These are phyloP conservation scores for Pseudomonodictys pantanalensis DNA, from an alignment of 495 filamentous ascomycete genomes.

Conservation along the genomic window DNA sequence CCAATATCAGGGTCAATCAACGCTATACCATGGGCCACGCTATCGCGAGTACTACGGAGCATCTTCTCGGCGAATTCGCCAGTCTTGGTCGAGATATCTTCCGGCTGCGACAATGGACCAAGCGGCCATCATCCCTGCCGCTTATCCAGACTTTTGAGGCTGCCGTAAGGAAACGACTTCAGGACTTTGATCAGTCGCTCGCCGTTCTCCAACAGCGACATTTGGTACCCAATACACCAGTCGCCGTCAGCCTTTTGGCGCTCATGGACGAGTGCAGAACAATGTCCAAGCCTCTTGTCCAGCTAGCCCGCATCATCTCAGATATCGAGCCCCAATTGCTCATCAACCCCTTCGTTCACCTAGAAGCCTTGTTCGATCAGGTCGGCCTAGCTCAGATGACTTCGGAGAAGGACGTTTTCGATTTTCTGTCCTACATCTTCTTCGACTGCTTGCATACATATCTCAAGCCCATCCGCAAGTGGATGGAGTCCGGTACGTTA, in stretches of 20 bases:
- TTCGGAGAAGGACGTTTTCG: constrained; percentile 59
- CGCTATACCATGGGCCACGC: constrained; percentile 22
- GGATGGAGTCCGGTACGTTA: constrained; percentile 82
- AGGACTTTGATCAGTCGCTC: constrained; percentile 46
- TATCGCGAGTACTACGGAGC: constrained; percentile 36
- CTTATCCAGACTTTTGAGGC: constrained; percentile 58
- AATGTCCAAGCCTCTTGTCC: constrained; percentile 49
- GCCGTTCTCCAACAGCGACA: constrained; percentile 48
- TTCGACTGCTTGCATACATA: constrained; percentile 82
- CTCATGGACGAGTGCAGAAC: constrained; percentile 60
- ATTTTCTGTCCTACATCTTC: constrained; percentile 64
- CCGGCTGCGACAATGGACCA: constrained; percentile 48
- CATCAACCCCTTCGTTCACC: constrained; percentile 35
- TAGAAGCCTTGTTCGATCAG: constrained; percentile 72
- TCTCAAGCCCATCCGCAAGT: constrained; percentile 69
- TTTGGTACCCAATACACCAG: constrained; percentile 37
- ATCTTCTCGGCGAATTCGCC: constrained; percentile 46
- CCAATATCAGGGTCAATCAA: constrained; percentile 24
- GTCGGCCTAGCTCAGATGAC: constrained; percentile 66
- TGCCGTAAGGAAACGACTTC: constrained; percentile 46
- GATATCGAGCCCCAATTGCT: constrained; percentile 27
- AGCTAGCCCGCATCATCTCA: constrained; percentile 50
- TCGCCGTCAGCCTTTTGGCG: constrained; percentile 56
- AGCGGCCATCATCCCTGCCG: constrained; percentile 42
- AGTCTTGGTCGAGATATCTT: constrained; percentile 49